Percentiles rank a stretch among this genome's conserved stretches.
Evolutionary conservation across 352 stramenopile species (phyloP).

Genomic region (Albugo laibachii): DNA sequence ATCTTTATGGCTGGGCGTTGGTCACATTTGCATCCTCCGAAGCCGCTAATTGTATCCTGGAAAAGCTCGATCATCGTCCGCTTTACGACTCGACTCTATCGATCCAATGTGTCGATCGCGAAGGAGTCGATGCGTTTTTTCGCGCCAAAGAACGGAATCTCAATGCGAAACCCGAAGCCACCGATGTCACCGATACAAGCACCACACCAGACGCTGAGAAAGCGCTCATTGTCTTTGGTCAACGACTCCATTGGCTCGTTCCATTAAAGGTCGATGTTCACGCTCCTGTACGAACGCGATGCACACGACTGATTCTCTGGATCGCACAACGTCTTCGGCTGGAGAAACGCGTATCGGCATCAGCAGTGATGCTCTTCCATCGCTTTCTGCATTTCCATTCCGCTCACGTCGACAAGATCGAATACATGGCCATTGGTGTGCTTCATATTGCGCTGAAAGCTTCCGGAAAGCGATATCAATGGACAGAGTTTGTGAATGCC

Average conservation of each 20-base stretch:
- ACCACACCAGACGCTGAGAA: constrained; percentile 2
- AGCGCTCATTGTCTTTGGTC: constrained; percentile 17
- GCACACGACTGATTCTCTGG: constrained; percentile 34
- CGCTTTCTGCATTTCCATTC: constrained; percentile 56
- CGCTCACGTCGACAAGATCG: constrained; percentile 38
- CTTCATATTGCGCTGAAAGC: constrained; percentile 62
- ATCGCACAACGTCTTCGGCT: constrained; percentile 40
- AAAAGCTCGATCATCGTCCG: constrained; percentile 36
- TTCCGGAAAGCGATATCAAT: constrained; percentile 31
- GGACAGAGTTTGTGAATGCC: constrained; percentile 41
- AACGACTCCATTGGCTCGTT: constrained; percentile 58
- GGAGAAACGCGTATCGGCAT: constrained; percentile 43
- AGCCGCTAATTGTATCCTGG: constrained; percentile 21
- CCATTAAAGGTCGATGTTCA: constrained; percentile 7
- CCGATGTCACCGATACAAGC: constrained; percentile 3
- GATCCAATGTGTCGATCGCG: constrained; percentile 24
- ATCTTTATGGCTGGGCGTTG: constrained; percentile 48
- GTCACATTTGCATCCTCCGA: constrained; percentile 35
- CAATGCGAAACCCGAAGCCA: background rate
- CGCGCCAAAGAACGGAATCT: constrained; percentile 15
- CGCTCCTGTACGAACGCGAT: constrained; percentile 17
- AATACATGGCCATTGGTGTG: constrained; percentile 44
- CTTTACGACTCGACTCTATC: constrained; percentile 26
- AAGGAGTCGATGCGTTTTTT: constrained; percentile 44
- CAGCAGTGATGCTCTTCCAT: constrained; percentile 55